phyloP scores from a whole-genome alignment of 768 basidiomycete genomes.

The Tylopilus cervinicoccineus region DNA sequence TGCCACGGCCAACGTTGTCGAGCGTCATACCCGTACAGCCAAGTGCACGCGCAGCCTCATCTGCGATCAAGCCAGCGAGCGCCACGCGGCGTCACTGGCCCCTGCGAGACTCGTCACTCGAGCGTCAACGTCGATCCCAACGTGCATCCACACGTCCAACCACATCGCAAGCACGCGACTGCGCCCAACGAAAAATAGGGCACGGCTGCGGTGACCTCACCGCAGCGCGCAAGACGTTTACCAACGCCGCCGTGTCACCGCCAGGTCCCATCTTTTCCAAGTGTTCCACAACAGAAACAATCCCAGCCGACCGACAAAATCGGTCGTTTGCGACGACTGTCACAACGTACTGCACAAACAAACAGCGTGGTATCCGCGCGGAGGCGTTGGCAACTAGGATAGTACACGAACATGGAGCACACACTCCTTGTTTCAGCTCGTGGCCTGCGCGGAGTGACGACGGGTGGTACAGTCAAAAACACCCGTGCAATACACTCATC shows the following conservation, averaged over 20 bases:
- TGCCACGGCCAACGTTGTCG: background rate
- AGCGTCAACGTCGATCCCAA: no score
- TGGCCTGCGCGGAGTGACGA: slow-evolving; percentile 1
- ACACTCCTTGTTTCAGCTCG: background rate
- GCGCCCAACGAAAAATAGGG: slow-evolving; percentile 1
- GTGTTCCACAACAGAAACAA: slow-evolving; percentile 15
- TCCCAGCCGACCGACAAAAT: background rate
- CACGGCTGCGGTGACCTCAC: slow-evolving; percentile 10
- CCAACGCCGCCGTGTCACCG: slow-evolving; percentile 4
- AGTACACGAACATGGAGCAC: no score
- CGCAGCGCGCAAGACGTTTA: no score
- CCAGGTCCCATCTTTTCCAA: no score
- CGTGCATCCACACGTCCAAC: no score
- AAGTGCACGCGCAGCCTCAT: slow-evolving; percentile 15
- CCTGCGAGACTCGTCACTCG: background rate
- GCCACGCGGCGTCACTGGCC: no score
- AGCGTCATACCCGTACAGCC: slow-evolving; percentile 4
- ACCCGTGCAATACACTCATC: background rate
- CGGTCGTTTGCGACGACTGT: no score
- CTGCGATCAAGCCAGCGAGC: no score
- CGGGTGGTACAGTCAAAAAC: background rate
- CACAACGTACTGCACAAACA: no score
- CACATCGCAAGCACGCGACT: no score
- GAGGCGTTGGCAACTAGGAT: background rate
- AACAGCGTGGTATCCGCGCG: slow-evolving; percentile 13